These are phyloP conservation scores for Allantophomopsis cytisporea DNA, from an alignment of 2,329 filamentous ascomycete genomes.

Conservation along the genomic window DNA sequence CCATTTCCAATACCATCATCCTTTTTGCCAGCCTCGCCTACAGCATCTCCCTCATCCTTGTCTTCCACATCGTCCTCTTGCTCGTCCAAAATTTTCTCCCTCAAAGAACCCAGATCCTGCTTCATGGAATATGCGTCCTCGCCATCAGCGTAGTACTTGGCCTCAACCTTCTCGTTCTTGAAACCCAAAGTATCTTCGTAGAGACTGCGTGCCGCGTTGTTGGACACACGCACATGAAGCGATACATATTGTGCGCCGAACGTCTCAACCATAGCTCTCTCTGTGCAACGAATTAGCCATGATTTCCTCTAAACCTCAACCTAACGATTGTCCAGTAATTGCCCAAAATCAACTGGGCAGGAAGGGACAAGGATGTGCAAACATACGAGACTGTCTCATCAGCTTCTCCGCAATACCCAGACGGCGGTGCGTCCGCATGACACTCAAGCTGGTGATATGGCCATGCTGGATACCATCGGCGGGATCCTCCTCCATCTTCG, in stretches of 20 bases:
- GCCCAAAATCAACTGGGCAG: too few relatives aligned
- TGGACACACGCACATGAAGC: conserved; percentile 89
- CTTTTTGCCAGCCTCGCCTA: conserved; percentile 48
- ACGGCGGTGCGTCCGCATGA: conserved; percentile 89
- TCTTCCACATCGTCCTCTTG: conserved; percentile 27
- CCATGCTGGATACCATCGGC: conserved; percentile 82
- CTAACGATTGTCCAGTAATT: too few relatives aligned
- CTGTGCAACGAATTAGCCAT: conserved; percentile 25
- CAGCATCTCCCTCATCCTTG: conserved; percentile 55
- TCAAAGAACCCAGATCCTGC: conserved; percentile 56
- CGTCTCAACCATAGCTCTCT: conserved; percentile 93
- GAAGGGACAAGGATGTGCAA: conserved; percentile 1
- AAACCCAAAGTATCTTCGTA: conserved; percentile 91
- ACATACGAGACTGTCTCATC: conserved; percentile 89
- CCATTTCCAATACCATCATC: conserved; percentile 34
- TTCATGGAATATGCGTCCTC: conserved; percentile 95
- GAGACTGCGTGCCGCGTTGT: conserved; percentile 77
- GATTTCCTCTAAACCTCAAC: too few relatives aligned
- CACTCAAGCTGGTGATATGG: conserved; percentile 88
- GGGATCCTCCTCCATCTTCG: conserved; percentile 99
- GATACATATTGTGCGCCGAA: conserved; percentile 88
- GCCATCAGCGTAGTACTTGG: conserved; percentile 93
- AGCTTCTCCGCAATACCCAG: conserved; percentile 92
- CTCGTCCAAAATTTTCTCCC: conserved; percentile 35
- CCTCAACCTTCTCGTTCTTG: conserved; percentile 71